Evolutionary conservation across 2,329 filamentous ascomycete genomes (phyloP), one percentile per base, ranked within the genome.

Genomic region (Colletotrichum sp.): DNA sequence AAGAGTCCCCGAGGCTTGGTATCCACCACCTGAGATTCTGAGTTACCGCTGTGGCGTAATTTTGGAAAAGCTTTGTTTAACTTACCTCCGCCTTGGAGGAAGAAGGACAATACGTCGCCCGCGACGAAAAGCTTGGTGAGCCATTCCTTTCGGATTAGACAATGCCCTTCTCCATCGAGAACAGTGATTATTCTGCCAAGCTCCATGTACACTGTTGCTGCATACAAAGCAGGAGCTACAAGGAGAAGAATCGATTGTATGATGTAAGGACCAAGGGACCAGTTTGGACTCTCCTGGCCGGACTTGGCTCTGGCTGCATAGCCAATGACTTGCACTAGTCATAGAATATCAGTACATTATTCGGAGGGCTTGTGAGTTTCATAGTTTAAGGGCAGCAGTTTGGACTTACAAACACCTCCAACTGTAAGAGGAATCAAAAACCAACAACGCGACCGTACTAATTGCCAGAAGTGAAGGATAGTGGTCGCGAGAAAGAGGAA

Each of bases 91-190:
- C 83, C 84, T 80, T 92, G 90, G 4, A 91, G 80, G 3, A 87
- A 21, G 78, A 92, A 89, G 3, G 88, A 89, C 6, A 90, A 59
- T 2, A 92, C 80, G 76, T 92, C 91, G 24, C 90, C 89, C 8
- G 81, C 69, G 4, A 93, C 89, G 75, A 92, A 92, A 28, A 89
- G 82, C 69, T 87, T 89, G 4, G 90, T 92, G 8, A 92, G 80
- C 85, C 87, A 88, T 4, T 76, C 76, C 7, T 82, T 78, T 3
- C 76, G 80, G 15, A 87, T 80, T 26, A 86, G 59, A 3, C 82
- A 82, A 69, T 82, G 81, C 0, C 78, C 69, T 44, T 85, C 82
- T 15, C 82, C 85, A 7, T 83, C 82, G 4, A 87, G 81, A 32
- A 83, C 81, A 7, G 79, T 80, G 64, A 89, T 86, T n/a, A 89